Base-by-base conservation (phyloP, 2,329 filamentous ascomycete genomes). In the Alternaria infectoria region DNA sequence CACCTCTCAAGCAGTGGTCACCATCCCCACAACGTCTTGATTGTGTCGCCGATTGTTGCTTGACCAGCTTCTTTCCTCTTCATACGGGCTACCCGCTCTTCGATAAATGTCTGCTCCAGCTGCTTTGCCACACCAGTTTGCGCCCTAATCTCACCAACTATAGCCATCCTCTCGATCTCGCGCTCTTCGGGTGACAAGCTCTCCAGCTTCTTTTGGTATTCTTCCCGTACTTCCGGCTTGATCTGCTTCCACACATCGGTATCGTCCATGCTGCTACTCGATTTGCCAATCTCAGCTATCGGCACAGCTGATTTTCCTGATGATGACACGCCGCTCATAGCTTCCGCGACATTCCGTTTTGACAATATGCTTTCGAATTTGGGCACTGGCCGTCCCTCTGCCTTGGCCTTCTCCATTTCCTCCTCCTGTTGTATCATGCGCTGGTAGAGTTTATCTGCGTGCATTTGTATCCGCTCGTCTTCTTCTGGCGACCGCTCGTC, bases 391-490 rank as follows among this genome's bases (percentile, higher is more conserved):
- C 74, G 79, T 67, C 74, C 87, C 79, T 80, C 86, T 57, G 85
- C 83, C 79, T 89, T 89, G 36, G 91, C 91, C 72, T 89, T 86
- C 67, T 91, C 88, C n/a, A 92, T 88, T 66, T 86, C 87, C 19
- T 84, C 85, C 80, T 99, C 95, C 77, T 97, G 93, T 65, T 88
- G 86, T 40, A 97, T 81, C 90, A 98, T 93, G 71, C 91, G 89
- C 74, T 95, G 91, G 80, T 93, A 99, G 44, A 99, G 85, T 67
- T 88, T 88, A 82, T 99, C 96, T 62, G 95, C 95, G 79, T 97
- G 94, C 90, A 98, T 93, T 81, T 98, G 96, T 65, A 99, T 83
- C 63, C 61, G 93, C 70, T 91, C 88, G 78, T 97, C 94, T 72
- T 97, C 92, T 55, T 92, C 86, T 28, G 89, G 86, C 0, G 86